Percentiles rank a stretch among this genome's conserved stretches.
Conservation (phyloP, 1,139 yeast species). For the Suhomyces yuchorum region DNA sequence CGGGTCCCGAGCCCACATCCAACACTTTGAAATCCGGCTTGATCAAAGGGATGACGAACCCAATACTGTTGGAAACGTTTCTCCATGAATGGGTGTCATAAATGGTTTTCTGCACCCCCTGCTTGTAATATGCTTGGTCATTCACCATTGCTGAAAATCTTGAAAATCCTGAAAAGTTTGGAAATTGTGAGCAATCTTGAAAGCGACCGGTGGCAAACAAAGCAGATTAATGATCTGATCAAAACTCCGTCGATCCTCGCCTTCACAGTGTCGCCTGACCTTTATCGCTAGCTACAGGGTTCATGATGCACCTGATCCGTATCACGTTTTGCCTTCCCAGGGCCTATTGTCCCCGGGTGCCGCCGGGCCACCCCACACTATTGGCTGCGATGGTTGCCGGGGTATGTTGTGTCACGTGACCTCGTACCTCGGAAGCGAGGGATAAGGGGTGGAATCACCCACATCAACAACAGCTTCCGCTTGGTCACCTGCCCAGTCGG, state of each 20-base stretch:
- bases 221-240: too few relatives aligned
- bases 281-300: neutral
- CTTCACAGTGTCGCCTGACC: too few relatives aligned
- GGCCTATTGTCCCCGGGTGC: neutral
- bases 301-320: neutral
- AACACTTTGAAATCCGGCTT: conserved; percentile 30
- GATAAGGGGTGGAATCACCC: too few relatives aligned
- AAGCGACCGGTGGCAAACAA: too few relatives aligned
- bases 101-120: conserved; percentile 25
- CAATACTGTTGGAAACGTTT: conserved; percentile 32
- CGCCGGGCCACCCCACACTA: neutral
- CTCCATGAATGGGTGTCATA: conserved; percentile 41
- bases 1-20: conserved; percentile 49
- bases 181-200: too few relatives aligned
- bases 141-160: conserved; percentile 5
- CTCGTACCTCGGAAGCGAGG: neutral
- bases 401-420: conserved; percentile 1
- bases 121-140: conserved; percentile 27
- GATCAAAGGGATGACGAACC: conserved; percentile 31
- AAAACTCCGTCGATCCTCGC: too few relatives aligned
- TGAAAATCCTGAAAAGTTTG: too few relatives aligned
- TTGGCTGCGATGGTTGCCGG: conserved; percentile 1
- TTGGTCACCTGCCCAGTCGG: too few relatives aligned
- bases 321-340: neutral
- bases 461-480: too few relatives aligned